Percentiles rank a stretch among this genome's conserved stretches.
Evolutionary conservation across 108 stramenopile genomes (phyloP).

Genomic region (Cyclotella choctawhatcheeana): DNA sequence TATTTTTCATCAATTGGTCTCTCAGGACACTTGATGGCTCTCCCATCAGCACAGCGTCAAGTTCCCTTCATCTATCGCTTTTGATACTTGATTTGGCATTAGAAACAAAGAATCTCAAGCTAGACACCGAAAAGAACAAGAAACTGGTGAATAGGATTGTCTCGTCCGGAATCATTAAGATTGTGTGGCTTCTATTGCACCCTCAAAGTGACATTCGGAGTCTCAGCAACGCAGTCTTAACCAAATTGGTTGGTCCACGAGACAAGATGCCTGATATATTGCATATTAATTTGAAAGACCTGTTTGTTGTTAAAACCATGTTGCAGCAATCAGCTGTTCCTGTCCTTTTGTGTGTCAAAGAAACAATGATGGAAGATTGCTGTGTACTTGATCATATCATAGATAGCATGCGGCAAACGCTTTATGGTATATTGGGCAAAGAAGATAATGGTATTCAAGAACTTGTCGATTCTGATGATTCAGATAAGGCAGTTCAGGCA

Average conservation of each 20-base stretch:
- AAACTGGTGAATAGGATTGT: conserved; percentile 3
- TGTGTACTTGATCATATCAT: background rate
- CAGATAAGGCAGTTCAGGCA: background rate
- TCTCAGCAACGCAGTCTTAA: background rate
- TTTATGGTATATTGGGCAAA: background rate
- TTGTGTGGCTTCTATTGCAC: background rate
- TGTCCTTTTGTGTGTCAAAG: background rate
- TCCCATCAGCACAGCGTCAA: too few species aligned
- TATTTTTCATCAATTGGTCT: too few species aligned
- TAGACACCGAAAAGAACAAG: background rate
- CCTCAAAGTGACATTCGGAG: background rate
- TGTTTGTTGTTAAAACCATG: background rate
- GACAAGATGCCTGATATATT: background rate
- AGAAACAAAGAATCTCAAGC: background rate
- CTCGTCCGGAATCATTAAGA: background rate
- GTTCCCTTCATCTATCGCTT: too few species aligned
- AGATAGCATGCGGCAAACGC: background rate
- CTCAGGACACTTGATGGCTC: too few species aligned
- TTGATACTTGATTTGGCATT: too few species aligned
- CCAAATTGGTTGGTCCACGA: background rate
- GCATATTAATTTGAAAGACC: background rate
- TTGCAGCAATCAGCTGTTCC: background rate
- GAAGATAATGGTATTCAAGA: background rate
- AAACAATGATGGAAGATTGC: background rate
- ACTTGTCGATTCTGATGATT: background rate